Evolutionary conservation across 306 rosid genomes (phyloP).

Genomic region (Delonix regia): DNA sequence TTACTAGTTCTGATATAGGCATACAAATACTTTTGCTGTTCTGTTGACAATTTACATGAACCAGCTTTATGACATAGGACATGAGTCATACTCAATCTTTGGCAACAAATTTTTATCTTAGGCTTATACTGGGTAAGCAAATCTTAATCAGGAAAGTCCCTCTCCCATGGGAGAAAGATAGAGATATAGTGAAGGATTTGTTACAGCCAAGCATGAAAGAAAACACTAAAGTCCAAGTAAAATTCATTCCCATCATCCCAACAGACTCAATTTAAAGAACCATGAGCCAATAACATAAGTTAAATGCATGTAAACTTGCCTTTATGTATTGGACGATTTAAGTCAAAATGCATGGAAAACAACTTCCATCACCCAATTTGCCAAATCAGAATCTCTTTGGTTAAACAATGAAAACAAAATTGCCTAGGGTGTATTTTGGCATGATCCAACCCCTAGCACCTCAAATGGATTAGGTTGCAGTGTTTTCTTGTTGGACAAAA

Average conservation of each 20-base stretch:
- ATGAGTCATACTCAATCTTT: neutral
- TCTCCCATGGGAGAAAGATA: neutral
- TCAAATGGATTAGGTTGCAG: neutral
- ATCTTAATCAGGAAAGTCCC: neutral
- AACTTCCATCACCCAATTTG: neutral
- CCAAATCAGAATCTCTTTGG: constrained; percentile 3
- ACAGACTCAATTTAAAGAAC: neutral
- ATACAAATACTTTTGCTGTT: neutral
- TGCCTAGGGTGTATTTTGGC: constrained; percentile 25
- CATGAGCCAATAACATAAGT: neutral
- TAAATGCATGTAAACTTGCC: neutral
- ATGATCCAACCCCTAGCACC: neutral
- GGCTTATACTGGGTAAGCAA: neutral
- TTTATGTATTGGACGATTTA: neutral
- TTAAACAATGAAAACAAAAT: constrained; percentile 14
- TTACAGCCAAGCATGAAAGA: neutral
- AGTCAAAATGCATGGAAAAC: neutral
- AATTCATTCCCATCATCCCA: neutral
- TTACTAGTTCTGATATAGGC: neutral
- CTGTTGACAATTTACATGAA: constrained; percentile 6
- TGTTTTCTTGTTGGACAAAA: neutral
- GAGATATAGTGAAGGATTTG: neutral
- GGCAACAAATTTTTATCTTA: neutral
- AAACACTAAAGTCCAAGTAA: neutral
- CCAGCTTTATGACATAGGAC: neutral